These are phyloP conservation scores for Primulina eburnea DNA, from an alignment of 257 asterid genomes.

Conservation along the genomic window DNA sequence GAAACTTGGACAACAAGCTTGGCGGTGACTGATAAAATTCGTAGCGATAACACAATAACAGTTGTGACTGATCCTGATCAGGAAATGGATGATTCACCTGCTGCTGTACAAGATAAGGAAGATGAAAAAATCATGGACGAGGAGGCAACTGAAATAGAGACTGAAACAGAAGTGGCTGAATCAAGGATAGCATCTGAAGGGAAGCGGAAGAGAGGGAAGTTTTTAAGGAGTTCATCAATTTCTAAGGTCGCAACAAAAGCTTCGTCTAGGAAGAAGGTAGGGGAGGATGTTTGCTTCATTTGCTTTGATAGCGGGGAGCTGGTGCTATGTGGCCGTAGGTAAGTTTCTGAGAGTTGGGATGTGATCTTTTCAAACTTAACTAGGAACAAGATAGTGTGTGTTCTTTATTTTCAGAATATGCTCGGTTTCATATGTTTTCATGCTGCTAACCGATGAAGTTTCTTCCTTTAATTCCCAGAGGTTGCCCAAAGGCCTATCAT, in stretches of 20 bases:
- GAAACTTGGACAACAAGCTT: slow-evolving; percentile 30
- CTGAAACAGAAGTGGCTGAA: slow-evolving; percentile 43
- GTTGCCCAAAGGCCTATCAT: slow-evolving; percentile 96
- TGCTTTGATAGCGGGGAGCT: slow-evolving; percentile 97
- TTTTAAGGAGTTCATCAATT: slow-evolving; percentile 40
- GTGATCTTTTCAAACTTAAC: slow-evolving; percentile 6
- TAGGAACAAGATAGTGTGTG: not conserved
- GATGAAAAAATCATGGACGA: slow-evolving; percentile 52
- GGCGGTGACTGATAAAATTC: slow-evolving; percentile 24
- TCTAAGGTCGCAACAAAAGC: slow-evolving; percentile 47
- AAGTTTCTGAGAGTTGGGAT: slow-evolving; percentile 17
- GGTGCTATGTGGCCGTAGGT: slow-evolving; percentile 90
- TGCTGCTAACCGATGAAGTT: slow-evolving; percentile 15
- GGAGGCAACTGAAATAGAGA: slow-evolving; percentile 74
- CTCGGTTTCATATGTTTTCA: not conserved
- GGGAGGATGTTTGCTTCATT: slow-evolving; percentile 93
- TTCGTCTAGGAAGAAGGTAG: slow-evolving; percentile 49
- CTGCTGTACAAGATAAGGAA: slow-evolving; percentile 50
- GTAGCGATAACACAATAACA: slow-evolving; percentile 42
- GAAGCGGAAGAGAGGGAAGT: slow-evolving; percentile 71
- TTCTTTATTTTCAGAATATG: slow-evolving; percentile 8
- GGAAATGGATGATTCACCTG: slow-evolving; percentile 44
- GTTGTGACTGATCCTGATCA: slow-evolving; percentile 48
- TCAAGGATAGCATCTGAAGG: slow-evolving; percentile 20
- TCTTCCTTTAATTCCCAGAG: slow-evolving; percentile 49